Base-by-base conservation (phyloP, 1,139 yeast genomes). In the Yamadazyma mexicana region DNA sequence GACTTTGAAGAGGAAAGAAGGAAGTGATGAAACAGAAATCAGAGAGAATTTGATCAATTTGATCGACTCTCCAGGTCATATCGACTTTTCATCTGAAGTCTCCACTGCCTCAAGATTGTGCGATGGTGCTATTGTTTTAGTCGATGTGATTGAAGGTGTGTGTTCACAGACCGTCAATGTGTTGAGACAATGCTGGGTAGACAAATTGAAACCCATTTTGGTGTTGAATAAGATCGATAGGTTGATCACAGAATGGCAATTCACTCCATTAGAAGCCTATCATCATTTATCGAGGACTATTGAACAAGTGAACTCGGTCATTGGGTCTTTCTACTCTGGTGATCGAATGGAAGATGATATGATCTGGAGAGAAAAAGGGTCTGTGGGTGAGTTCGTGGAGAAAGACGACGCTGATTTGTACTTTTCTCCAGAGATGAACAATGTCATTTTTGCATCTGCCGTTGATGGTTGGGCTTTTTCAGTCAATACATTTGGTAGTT, bases 401-500 rank as follows among this genome's bases (percentile, higher is more conserved):
- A 76, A 75, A 48, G 86, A 83, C 49, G 98, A 92, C 58, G 80
- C 84, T 34, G 94, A 85, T 51, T 66, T 92, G 30, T 94, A 94
- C 57, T 94, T 94, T 50, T 77, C 88, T 9, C 98, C 99, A 0
- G 89, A 86, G 39, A 77, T 79, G 54, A 89, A 91, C 58, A 94
- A 94, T 57, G 98, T 94, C 5, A 81, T 94, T 1, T 92, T 94
- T 66, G 91, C 96, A 1, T 84, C 95, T 31, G 98, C 98, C 0
- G 72, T 86, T 17, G 98, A 92, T 62, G 98, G 98, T 4, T 94
- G 98, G 98, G 98, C 98, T 0, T 94, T 94, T 61, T 86, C 89
- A 37, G 72, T 94, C 29, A 80, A 87, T 43, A 96, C 94, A 44
- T 86, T 92, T 64, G 87, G 97, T 5, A 82, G 86, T 43, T 81